Conservation (phyloP, 768 basidiomycete genomes). For the Auricularia sp. region DNA sequence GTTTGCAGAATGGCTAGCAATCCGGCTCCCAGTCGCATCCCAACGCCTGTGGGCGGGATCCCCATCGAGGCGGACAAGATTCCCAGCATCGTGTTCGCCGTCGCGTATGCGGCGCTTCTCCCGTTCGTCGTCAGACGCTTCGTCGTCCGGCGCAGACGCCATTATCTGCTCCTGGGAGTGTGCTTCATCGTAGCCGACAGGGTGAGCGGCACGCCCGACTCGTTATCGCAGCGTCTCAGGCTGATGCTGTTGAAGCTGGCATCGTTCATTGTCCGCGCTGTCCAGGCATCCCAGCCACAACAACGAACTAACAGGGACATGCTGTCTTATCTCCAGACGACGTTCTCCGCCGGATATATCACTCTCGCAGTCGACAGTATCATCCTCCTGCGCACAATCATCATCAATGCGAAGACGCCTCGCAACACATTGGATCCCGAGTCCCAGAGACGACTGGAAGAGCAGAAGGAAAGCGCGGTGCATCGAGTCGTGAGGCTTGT, state of each 20-base stretch:
- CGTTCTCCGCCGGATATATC: not conserved
- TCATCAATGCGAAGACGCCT: not conserved
- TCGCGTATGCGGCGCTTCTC: not conserved
- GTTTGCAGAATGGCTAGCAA: too few relatives aligned
- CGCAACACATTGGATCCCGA: not conserved
- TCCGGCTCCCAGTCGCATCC: not conserved
- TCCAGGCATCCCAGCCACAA: not conserved
- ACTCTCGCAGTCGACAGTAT: not conserved
- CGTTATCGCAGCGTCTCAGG: not conserved
- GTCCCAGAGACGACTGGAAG: not conserved
- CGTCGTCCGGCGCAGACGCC: not conserved
- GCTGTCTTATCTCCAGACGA: not conserved
- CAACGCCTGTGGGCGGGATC: not conserved
- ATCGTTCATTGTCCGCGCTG: not conserved
- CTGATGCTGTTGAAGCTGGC: not conserved
- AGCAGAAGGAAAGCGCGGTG: not conserved
- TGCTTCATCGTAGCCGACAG: not conserved
- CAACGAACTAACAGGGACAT: not conserved
- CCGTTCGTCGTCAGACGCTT: not conserved
- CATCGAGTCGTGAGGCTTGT: not conserved
- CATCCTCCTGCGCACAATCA: not conserved
- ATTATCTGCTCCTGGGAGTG: not conserved
- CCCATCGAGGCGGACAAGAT: not conserved
- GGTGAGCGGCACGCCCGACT: not conserved
- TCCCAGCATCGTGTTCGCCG: not conserved